These are phyloP conservation scores for Gracilaria gracilis DNA, from an alignment of 23 red algal genomes.

Conservation along the genomic window DNA sequence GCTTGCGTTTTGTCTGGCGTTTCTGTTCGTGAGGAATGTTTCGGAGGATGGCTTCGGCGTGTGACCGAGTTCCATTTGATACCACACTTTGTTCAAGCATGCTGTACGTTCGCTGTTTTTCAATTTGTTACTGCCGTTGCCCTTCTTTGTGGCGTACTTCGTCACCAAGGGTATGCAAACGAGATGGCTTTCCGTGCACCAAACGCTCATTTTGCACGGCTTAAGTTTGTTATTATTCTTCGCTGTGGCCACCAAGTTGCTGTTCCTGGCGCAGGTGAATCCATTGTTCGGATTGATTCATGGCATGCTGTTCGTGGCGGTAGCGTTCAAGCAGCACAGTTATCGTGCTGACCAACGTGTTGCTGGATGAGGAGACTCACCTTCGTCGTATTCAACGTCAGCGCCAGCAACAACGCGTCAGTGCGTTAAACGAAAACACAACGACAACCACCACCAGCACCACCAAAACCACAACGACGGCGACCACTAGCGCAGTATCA, in stretches of 20 bases:
- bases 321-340: slow-evolving; percentile 81
- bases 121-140: slow-evolving; percentile 42
- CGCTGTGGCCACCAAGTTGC: slow-evolving; percentile 33
- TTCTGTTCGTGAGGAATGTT: slow-evolving; percentile 75
- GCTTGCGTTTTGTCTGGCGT: slow-evolving; percentile 82
- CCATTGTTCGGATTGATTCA: slow-evolving; percentile 79
- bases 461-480: not conserved
- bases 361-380: slow-evolving; percentile 75
- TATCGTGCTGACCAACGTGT: slow-evolving; percentile 83
- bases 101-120: slow-evolving; percentile 39
- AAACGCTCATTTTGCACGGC: slow-evolving; percentile 31
- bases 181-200: slow-evolving; percentile 17
- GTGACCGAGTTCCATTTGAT: slow-evolving; percentile 45
- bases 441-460: not conserved
- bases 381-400: slow-evolving; percentile 30
- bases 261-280: slow-evolving; percentile 43
- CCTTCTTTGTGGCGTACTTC: slow-evolving; percentile 36
- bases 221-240: slow-evolving; percentile 24
- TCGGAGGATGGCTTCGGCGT: slow-evolving; percentile 70
- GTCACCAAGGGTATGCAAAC: slow-evolving; percentile 28
- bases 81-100: slow-evolving; percentile 50
- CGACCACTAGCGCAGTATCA: slow-evolving; percentile 5
- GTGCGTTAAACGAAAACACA: not conserved
- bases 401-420: not conserved
- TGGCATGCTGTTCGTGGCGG: slow-evolving; percentile 63